Evolutionary conservation across 129 eudicot species (phyloP), one percentile per base, ranked within the genome.

Genomic region (Smallanthus sonchifolius): DNA sequence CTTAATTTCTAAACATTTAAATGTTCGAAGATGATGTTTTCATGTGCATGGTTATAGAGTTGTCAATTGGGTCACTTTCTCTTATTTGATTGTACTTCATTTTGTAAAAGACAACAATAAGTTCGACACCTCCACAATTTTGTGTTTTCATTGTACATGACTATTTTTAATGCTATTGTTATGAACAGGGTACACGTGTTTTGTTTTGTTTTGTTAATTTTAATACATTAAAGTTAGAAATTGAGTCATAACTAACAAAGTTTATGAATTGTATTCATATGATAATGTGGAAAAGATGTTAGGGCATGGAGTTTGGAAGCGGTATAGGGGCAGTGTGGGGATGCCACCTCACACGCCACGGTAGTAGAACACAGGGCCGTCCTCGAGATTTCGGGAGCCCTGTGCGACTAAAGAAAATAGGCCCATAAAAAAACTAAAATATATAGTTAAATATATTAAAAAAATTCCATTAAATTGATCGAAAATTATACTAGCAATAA

Each of bases 21-120:
- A 51, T 6, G 11, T 42, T 51, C 3, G 56, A 79, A 72, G 43
- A 67, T 56, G 60, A 72, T 43, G 44, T 42, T 35, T 70, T 43
- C 83, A 79, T 79, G 83, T 79, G 83, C 69, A 65, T 51, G 45
- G 49, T 40, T 34, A 45, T 78, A 10, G 82, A 60, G 11, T 61
- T 24, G 82, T 70, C 82, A 61, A 78, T 70, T 70, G 19, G 28
- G 77, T 70, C 49, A 57, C 77, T 78, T 47, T 62, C 82, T 45
- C 14, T 61, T 49, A 61, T 78, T 78, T 78, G 72, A n/a, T 70
- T 45, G 77, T 70, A 48, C 48, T 51, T 24, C 17, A 47, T 48
- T 70, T 78, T 62, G 42, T 7, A 70, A 28, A 69, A 49, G 57
- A 17, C 60, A 56, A 68, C 38, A 68, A 67, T 7, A 55, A 40